Conservation (phyloP, 257 asterid species). For the Forsythia viridissima region DNA sequence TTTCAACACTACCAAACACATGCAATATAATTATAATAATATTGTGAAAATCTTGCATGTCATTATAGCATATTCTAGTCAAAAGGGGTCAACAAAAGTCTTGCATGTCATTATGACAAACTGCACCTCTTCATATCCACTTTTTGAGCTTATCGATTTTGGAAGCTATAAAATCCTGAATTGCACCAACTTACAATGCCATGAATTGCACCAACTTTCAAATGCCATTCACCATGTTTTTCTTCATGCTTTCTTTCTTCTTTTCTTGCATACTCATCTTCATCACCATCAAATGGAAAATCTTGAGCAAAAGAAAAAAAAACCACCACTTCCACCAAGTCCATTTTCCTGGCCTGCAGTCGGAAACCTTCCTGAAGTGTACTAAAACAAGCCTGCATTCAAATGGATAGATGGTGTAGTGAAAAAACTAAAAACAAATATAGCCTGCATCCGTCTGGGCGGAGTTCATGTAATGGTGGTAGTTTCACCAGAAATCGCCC, state of each 20-base stretch:
- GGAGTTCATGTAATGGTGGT: not conserved
- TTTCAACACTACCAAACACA: too few relatives aligned
- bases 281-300: not conserved
- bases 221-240: not conserved
- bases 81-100: too few relatives aligned
- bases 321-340: not conserved
- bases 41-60: too few relatives aligned
- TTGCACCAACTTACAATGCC: not conserved
- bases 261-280: not conserved
- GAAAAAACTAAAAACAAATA: not conserved
- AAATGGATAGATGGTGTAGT: not conserved
- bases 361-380: not conserved
- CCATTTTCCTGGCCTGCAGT: not conserved
- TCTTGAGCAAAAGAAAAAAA: not conserved
- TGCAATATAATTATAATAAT: too few relatives aligned
- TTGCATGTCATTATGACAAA: too few relatives aligned
- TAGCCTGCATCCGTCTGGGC: not conserved
- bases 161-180: not conserved
- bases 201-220: not conserved
- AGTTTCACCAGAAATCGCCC: not conserved
- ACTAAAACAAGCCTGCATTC: not conserved
- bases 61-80: too few relatives aligned
- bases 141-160: not conserved
- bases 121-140: too few relatives aligned
- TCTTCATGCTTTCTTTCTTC: not conserved